phyloP scores from a whole-genome alignment of 495 filamentous ascomycete species.

The Hypoxylon cercidicola region DNA sequence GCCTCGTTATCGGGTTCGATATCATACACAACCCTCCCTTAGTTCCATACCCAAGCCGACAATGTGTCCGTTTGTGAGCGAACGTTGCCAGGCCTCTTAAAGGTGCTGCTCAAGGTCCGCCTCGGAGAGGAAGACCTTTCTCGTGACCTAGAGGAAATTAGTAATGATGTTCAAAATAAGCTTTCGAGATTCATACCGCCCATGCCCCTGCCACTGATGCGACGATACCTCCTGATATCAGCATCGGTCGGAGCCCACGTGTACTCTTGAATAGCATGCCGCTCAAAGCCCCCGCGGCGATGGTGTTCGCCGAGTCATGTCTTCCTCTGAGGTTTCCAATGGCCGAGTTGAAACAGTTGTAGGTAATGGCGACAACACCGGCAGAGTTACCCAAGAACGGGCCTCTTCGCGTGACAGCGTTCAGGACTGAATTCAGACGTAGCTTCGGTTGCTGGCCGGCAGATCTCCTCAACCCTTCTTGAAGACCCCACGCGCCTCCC shows the following conservation, averaged over 20 bases:
- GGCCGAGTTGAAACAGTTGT: conserved; percentile 92
- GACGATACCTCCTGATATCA: conserved; percentile 90
- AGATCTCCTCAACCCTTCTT: conserved; percentile 83
- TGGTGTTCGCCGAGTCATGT: conserved; percentile 89
- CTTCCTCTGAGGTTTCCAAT: conserved; percentile 87
- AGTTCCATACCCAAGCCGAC: conserved; percentile 1
- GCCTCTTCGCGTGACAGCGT: conserved; percentile 89
- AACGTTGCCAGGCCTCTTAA: conserved; percentile 24
- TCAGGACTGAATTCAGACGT: conserved; percentile 90
- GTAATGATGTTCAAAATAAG: conserved; percentile 10
- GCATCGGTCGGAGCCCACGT: conserved; percentile 86
- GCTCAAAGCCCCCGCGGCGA: conserved; percentile 83
- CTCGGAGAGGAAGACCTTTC: conserved; percentile 64
- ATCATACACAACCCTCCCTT: conserved; percentile 41
- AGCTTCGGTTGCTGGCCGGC: conserved; percentile 84
- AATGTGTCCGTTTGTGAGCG: conserved; percentile 20
- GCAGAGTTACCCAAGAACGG: conserved; percentile 98
- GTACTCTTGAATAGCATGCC: conserved; percentile 98
- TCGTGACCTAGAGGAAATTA: conserved; percentile 59
- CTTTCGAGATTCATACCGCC: conserved; percentile 71
- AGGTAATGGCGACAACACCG: conserved; percentile 92
- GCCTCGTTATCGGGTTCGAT: conserved; percentile 36
- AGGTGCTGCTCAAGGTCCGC: conserved; percentile 28
- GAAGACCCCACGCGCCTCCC: conserved; percentile 90
- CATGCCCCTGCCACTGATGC: conserved; percentile 84